Evolutionary conservation across 164 flowering plant genomes (phyloP).

Genomic region (Kingdonia uniflora): DNA sequence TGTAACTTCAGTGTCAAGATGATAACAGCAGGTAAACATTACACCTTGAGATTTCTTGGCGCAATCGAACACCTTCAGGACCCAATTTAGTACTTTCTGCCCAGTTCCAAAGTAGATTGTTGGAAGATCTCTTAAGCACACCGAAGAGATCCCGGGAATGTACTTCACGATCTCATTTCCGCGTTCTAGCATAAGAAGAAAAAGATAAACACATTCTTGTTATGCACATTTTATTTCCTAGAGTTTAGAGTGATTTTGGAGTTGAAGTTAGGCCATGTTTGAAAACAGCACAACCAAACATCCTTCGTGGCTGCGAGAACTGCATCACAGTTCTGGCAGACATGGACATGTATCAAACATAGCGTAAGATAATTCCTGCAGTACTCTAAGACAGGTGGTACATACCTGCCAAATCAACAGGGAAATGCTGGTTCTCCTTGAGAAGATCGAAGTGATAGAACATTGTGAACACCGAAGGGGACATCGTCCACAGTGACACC

Average conservation of each 20-base stretch:
- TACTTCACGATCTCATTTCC: constrained; percentile 31
- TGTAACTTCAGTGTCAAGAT: constrained; percentile 54
- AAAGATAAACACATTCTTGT: not conserved
- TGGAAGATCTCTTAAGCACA: constrained; percentile 32
- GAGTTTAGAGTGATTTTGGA: not conserved
- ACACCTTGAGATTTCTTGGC: too few species aligned
- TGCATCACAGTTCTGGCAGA: too few species aligned
- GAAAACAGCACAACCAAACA: too few species aligned
- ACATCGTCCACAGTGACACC: constrained; percentile 38
- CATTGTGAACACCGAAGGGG: constrained; percentile 37
- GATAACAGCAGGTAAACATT: constrained; percentile 29
- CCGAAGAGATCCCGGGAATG: constrained; percentile 36
- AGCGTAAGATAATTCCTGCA: not conserved
- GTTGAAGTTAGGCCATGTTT: not conserved
- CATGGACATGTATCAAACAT: not conserved
- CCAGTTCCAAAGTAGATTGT: constrained; percentile 9
- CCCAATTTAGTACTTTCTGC: not conserved
- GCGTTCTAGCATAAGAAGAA: constrained; percentile 6
- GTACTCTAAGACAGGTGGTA: not conserved
- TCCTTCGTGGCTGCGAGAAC: too few species aligned
- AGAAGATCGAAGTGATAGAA: constrained; percentile 31
- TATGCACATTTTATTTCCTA: not conserved
- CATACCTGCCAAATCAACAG: constrained; percentile 28
- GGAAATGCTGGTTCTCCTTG: constrained; percentile 21
- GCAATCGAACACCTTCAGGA: too few species aligned